phyloP scores from a whole-genome alignment of 2,329 filamentous ascomycete species.

The Penicillium vulpinum region DNA sequence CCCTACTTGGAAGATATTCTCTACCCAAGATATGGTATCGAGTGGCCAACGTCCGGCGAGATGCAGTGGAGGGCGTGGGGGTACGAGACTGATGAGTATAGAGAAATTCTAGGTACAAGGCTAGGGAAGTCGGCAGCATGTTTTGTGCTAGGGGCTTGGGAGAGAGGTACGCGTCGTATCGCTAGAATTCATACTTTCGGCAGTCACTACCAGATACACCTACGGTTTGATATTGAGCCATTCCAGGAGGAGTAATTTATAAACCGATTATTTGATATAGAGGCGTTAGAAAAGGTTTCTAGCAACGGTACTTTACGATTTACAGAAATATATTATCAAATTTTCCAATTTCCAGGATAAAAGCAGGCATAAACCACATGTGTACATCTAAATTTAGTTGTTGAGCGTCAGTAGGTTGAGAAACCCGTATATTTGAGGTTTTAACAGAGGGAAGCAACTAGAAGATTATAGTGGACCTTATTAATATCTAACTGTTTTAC shows the following conservation, averaged over 20 bases:
- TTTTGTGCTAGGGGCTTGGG: background rate
- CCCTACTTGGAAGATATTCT: background rate
- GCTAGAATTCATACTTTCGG: background rate
- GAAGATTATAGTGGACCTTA: background rate
- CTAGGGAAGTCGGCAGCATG: background rate
- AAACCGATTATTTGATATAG: background rate
- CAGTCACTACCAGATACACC: background rate
- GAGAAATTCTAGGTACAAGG: background rate
- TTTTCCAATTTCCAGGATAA: background rate
- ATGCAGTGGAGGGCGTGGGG: too few species aligned
- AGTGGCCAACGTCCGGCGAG: too few species aligned
- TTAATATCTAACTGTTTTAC: background rate
- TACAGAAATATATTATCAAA: background rate
- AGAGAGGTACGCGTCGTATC: background rate
- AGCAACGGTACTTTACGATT: background rate
- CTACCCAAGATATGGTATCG: background rate
- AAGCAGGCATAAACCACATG: background rate
- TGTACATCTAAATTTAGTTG: background rate
- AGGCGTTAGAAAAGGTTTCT: background rate
- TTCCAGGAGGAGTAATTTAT: rapidly evolving
- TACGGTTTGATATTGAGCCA: conserved; percentile 2
- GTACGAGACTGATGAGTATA: background rate
- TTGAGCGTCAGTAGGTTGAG: background rate
- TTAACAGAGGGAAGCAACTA: too few species aligned
- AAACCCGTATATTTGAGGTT: too few species aligned